These are phyloP conservation scores for Asterionellopsis glacialis DNA, from an alignment of 108 stramenopile species.

Conservation along the genomic window DNA sequence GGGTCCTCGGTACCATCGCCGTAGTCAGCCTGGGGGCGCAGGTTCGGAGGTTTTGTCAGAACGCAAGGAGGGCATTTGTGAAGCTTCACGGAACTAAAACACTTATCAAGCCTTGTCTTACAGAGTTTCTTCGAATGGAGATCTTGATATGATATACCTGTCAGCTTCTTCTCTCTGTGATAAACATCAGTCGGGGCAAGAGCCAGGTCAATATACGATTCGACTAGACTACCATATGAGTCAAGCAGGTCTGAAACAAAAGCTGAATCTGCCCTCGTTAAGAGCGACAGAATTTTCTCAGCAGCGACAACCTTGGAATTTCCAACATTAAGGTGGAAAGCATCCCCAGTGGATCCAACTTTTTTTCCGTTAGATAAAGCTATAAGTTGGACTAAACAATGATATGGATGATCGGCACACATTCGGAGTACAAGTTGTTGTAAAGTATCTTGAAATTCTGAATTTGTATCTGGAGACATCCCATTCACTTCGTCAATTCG, in stretches of 20 bases:
- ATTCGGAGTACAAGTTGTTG: slow-evolving; percentile 56
- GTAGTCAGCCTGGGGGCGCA: slow-evolving; percentile 60
- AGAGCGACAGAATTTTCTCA: slow-evolving; percentile 32
- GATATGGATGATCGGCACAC: slow-evolving; percentile 83
- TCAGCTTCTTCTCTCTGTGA: neutral
- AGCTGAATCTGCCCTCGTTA: slow-evolving; percentile 28
- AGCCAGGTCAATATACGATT: slow-evolving; percentile 35
- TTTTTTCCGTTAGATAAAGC: slow-evolving; percentile 71
- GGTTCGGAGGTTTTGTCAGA: slow-evolving; percentile 58
- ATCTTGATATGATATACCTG: neutral
- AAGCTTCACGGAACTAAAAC: neutral
- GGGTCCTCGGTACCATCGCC: slow-evolving; percentile 65
- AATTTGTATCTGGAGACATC: slow-evolving; percentile 1
- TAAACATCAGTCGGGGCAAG: neutral
- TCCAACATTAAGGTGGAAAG: slow-evolving; percentile 43
- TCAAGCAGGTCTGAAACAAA: slow-evolving; percentile 50
- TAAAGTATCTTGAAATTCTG: slow-evolving; percentile 54
- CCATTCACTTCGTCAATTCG: slow-evolving; percentile 45
- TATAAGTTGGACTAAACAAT: slow-evolving; percentile 75
- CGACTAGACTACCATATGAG: slow-evolving; percentile 42
- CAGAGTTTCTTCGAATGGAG: no score
- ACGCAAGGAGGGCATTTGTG: slow-evolving; percentile 47
- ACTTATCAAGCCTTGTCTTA: no score
- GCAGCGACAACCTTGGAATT: slow-evolving; percentile 52
- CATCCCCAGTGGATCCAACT: slow-evolving; percentile 38